Evolutionary conservation across 2,329 filamentous ascomycete species (phyloP), one percentile per base, ranked within the genome.

Genomic region (Nemania diffusa): DNA sequence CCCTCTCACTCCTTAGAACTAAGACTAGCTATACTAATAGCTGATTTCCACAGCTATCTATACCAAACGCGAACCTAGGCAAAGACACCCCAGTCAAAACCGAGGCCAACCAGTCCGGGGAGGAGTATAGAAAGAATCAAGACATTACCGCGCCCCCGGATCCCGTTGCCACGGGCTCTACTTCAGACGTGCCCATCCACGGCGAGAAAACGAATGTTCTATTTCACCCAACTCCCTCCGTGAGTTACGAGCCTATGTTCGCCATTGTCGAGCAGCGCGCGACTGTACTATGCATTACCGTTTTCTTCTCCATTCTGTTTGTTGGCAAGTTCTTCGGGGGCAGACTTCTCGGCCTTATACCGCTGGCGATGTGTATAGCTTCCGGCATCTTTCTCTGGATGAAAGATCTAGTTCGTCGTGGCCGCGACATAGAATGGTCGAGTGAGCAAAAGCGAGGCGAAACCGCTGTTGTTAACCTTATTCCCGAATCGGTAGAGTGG

Each of bases 201-300:
- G 95, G 94, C 74, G 95, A 98, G 78, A 97, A 96, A 85, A 98
- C 96, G 3, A 97, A 97, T 69, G 90, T 98, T 20, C 86, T 97
- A 32, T 98, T 98, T 80, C 95, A 97, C 79, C 95, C 96, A 17
- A 98, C 95, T 0, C 95, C 95, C 0, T 92, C 91, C 0, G 87
- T 97, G 72, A 93, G 91, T 81, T 97, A 93, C 76, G 93, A 97
- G 79, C 93, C 94, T 4, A 97, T 94, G 87, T 97, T 92, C 77
- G 87, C 84, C 22, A 80, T 87, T 13, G 79, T 97, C 65, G 93
- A 98, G 80, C 87, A 88, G 71, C 88, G 90, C 9, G 92, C 91
- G n/a, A 89, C 88, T 52, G 82, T 88, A 0, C 81, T 97, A 4
- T 92, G 91, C 71, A 81, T 85, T 11, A 90, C 84, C 8, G 90